A percentile compares a stretch with the other conserved stretches of the same genome.
phyloP scores from a whole-genome alignment of 2,329 filamentous ascomycete species.

The Pseudocercospora cruenta region DNA sequence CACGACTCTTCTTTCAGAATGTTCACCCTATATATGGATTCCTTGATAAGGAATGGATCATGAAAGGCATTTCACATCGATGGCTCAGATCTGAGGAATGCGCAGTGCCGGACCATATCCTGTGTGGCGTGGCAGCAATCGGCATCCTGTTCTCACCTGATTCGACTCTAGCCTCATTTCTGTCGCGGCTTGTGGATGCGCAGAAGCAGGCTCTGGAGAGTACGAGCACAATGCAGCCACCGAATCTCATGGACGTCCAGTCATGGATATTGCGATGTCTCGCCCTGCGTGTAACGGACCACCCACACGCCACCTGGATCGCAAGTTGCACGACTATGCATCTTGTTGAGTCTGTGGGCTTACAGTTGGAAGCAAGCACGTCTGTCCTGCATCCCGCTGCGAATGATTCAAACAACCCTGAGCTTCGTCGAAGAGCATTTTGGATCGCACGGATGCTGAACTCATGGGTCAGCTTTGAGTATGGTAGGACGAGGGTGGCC shows the following conservation, averaged over 20 bases:
- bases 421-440: slow-evolving; percentile 42
- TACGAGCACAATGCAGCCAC: slow-evolving; percentile 41
- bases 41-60: slow-evolving; percentile 40
- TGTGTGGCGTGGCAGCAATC: slow-evolving; percentile 61
- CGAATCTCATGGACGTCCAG: slow-evolving; percentile 47
- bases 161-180: slow-evolving; percentile 9
- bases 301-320: slow-evolving; percentile 61
- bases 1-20: slow-evolving; percentile 56
- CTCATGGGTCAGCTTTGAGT: slow-evolving; percentile 63
- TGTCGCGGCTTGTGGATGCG: slow-evolving; percentile 37
- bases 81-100: slow-evolving; percentile 31
- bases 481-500: slow-evolving; percentile 58
- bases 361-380: slow-evolving; percentile 48
- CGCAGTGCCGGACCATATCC: slow-evolving; percentile 41
- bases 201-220: slow-evolving; percentile 53
- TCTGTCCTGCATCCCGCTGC: slow-evolving; percentile 33
- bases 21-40: slow-evolving; percentile 60
- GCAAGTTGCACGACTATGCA: slow-evolving; percentile 63
- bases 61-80: slow-evolving; percentile 30
- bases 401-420: slow-evolving; percentile 30
- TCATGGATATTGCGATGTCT: slow-evolving; percentile 59
- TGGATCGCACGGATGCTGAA: slow-evolving; percentile 61
- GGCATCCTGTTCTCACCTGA: slow-evolving; percentile 53
- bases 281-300: slow-evolving; percentile 58
- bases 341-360: slow-evolving; percentile 58